Evolutionary conservation across 768 basidiomycete genomes (phyloP).

Genomic region (Boletus edulis): DNA sequence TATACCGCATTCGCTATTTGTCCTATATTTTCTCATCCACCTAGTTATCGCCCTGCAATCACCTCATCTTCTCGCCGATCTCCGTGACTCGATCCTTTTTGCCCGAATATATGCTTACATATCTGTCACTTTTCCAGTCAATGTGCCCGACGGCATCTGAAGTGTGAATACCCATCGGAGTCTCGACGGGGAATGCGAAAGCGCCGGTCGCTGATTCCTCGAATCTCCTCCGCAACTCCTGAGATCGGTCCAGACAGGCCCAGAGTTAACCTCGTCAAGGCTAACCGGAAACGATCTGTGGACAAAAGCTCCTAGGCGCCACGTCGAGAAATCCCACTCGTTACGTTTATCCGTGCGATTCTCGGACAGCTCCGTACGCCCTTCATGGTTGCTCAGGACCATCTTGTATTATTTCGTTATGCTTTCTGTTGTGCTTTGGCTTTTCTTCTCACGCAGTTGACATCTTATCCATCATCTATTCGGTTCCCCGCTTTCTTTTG

Average conservation of each 20-base stretch:
- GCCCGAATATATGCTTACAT: conserved; percentile 19
- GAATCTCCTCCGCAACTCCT: conserved; percentile 25
- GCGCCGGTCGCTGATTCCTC: conserved; percentile 36
- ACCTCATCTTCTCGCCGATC: conserved; percentile 26
- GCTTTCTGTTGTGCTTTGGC: conserved; percentile 21
- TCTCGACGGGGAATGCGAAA: conserved; percentile 67
- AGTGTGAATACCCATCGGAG: conserved; percentile 69
- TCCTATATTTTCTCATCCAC: neutral
- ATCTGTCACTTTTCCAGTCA: conserved; percentile 46
- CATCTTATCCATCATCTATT: conserved; percentile 35
- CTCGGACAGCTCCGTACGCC: conserved; percentile 1
- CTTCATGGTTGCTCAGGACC: conserved; percentile 1
- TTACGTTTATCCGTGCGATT: conserved; percentile 12
- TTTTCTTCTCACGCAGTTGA: conserved; percentile 4
- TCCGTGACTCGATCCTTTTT: conserved; percentile 17
- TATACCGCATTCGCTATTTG: conserved; percentile 10
- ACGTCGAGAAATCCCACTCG: neutral
- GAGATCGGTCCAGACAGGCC: conserved; percentile 26
- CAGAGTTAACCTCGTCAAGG: conserved; percentile 21
- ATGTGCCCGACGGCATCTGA: conserved; percentile 66
- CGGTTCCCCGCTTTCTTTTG: conserved; percentile 11
- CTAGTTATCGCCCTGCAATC: conserved; percentile 21
- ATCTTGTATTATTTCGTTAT: conserved; percentile 15
- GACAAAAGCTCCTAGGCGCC: conserved; percentile 25
- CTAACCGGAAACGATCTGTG: conserved; percentile 27